A percentile compares a stretch with the other conserved stretches of the same genome.
phyloP scores from a whole-genome alignment of 2,329 filamentous ascomycete species.

The Fusarium musae region DNA sequence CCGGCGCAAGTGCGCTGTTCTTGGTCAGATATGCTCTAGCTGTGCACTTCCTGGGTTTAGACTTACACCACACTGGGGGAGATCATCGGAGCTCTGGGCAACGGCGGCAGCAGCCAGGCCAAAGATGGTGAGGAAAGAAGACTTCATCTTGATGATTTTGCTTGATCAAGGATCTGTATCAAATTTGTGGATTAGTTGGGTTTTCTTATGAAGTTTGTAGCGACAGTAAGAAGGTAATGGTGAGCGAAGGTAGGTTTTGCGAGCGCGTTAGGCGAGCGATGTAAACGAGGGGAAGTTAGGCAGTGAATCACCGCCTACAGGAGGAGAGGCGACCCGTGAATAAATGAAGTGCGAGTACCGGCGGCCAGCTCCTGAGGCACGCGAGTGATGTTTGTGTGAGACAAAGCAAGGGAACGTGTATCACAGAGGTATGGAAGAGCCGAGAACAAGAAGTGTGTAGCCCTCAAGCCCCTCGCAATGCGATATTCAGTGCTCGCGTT shows the following conservation, averaged over 20 bases:
- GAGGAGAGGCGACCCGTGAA: constrained; percentile 12
- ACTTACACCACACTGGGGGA: constrained; percentile 66
- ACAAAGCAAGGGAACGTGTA: constrained; percentile 44
- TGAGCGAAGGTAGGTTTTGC: constrained; percentile 22
- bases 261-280: background rate
- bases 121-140: constrained; percentile 55
- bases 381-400: constrained; percentile 45
- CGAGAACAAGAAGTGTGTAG: constrained; percentile 28
- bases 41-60: background rate
- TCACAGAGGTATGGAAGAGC: constrained; percentile 36
- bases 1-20: constrained; percentile 60
- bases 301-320: constrained; percentile 27
- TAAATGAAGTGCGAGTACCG: constrained; percentile 20
- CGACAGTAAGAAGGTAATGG: constrained; percentile 3
- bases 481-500: constrained; percentile 22
- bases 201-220: constrained; percentile 4
- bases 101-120: constrained; percentile 54
- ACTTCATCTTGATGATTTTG: constrained; percentile 61
- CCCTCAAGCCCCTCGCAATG: constrained; percentile 28
- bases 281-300: constrained; percentile 4
- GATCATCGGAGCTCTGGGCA: constrained; percentile 55
- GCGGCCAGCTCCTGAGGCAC: constrained; percentile 23
- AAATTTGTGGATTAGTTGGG: constrained; percentile 23
- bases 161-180: constrained; percentile 32
- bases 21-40: constrained; percentile 14